These are phyloP conservation scores for Lathyrus oleraceus DNA, from an alignment of 306 rosid species.

Conservation along the genomic window DNA sequence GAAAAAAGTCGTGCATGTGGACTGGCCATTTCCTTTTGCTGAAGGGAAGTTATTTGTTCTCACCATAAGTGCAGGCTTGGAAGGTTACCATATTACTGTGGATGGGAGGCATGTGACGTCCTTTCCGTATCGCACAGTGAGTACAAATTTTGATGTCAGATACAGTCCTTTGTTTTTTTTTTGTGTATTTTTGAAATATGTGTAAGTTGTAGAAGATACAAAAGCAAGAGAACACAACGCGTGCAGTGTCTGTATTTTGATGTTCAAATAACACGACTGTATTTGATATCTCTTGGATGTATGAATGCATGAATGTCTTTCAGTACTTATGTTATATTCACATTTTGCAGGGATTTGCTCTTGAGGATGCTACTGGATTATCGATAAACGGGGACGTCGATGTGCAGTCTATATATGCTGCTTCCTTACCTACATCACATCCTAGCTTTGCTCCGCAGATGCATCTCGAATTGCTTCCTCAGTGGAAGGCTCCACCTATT, in stretches of 20 bases:
- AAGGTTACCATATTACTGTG: conserved; percentile 88
- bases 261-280: background rate
- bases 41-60: conserved; percentile 90
- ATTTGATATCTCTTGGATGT: conserved; percentile 27
- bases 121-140: conserved; percentile 90
- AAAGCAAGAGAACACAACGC: background rate
- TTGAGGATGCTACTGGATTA: conserved; percentile 95
- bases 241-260: background rate
- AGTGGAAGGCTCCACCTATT: conserved; percentile 76
- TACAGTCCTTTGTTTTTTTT: background rate
- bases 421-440: conserved; percentile 84
- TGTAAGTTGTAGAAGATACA: background rate
- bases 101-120: conserved; percentile 91
- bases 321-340: background rate
- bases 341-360: conserved; percentile 87
- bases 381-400: conserved; percentile 81
- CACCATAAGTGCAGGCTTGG: conserved; percentile 86
- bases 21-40: conserved; percentile 93
- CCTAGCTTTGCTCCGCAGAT: conserved; percentile 87
- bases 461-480: conserved; percentile 76
- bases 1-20: conserved; percentile 66
- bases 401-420: conserved; percentile 78
- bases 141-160: conserved; percentile 26
- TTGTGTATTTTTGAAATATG: background rate
- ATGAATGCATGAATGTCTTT: conserved; percentile 6